These are phyloP conservation scores for Vaccinium macrocarpon DNA, from an alignment of 148 eudicot genomes.

Conservation along the genomic window DNA sequence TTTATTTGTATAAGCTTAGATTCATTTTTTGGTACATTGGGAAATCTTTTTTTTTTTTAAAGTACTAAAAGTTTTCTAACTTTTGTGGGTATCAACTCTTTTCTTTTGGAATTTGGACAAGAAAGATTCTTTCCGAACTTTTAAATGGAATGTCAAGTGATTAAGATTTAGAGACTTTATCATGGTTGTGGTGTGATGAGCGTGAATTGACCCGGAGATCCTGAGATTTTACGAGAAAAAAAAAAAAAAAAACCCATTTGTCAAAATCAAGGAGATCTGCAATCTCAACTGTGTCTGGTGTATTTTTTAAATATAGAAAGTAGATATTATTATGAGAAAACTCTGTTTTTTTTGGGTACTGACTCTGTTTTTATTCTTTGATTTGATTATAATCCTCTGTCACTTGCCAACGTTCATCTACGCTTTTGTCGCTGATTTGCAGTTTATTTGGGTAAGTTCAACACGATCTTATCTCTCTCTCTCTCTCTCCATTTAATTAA, in stretches of 20 bases:
- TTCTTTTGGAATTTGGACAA: no score
- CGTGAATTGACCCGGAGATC: background rate
- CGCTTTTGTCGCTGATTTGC: conserved; percentile 39
- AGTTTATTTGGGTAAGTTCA: conserved; percentile 91
- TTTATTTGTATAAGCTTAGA: background rate
- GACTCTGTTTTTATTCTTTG: conserved; percentile 44
- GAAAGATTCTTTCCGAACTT: no score
- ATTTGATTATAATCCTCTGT: conserved; percentile 24
- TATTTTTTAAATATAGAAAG: background rate
- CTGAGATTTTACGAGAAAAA: background rate
- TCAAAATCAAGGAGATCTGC: conserved; percentile 42
- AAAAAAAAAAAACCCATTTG: background rate
- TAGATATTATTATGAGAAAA: background rate
- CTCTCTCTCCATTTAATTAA: background rate
- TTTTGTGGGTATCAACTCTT: background rate
- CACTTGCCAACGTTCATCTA: conserved; percentile 45
- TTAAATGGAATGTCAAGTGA: no score
- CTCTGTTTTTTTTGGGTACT: conserved; percentile 26
- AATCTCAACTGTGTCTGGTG: conserved; percentile 13
- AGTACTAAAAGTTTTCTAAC: background rate
- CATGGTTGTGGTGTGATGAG: background rate
- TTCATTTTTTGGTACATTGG: background rate
- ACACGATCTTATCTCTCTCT: conserved; percentile 3
- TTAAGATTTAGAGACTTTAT: no score
- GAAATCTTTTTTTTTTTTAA: background rate